These are phyloP conservation scores for Pseudocercospora pini-densiflorae DNA, from an alignment of 2,329 filamentous ascomycete species.

Conservation along the genomic window DNA sequence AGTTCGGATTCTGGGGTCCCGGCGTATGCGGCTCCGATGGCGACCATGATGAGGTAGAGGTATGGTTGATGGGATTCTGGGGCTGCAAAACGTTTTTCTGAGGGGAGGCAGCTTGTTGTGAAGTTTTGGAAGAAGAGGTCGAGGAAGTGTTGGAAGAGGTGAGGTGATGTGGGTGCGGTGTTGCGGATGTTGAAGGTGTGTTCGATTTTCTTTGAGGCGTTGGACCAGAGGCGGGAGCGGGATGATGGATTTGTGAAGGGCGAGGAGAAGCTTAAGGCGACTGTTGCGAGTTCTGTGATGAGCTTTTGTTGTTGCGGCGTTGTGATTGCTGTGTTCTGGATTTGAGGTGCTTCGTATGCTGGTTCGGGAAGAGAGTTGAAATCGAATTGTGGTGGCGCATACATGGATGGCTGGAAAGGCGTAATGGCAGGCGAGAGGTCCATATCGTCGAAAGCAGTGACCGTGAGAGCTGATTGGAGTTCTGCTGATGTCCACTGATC, in stretches of 20 bases:
- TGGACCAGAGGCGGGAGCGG: background rate
- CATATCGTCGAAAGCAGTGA: background rate
- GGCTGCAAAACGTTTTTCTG: background rate
- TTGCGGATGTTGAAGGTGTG: background rate
- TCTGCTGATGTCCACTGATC: constrained; percentile 5
- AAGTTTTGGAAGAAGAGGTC: constrained; percentile 2
- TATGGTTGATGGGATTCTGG: background rate
- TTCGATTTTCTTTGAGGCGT: background rate
- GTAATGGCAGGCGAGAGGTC: background rate
- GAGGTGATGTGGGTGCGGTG: background rate
- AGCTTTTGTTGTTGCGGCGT: background rate
- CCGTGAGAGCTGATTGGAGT: background rate
- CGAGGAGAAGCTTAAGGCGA: background rate
- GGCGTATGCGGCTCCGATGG: constrained; percentile 8
- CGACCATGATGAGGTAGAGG: constrained; percentile 9
- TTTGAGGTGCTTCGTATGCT: background rate
- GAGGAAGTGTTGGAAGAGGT: background rate
- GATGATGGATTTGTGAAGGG: background rate
- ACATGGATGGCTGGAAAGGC: background rate
- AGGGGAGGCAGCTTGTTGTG: background rate
- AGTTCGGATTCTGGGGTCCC: background rate
- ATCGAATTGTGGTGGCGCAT: background rate
- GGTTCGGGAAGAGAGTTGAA: background rate
- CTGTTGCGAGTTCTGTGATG: background rate
- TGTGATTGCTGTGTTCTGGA: background rate